Percentiles rank a stretch among this genome's conserved stretches.
These are phyloP conservation scores for Niveomyces coronatus DNA, from an alignment of 2,329 filamentous ascomycete genomes.

Conservation along the genomic window DNA sequence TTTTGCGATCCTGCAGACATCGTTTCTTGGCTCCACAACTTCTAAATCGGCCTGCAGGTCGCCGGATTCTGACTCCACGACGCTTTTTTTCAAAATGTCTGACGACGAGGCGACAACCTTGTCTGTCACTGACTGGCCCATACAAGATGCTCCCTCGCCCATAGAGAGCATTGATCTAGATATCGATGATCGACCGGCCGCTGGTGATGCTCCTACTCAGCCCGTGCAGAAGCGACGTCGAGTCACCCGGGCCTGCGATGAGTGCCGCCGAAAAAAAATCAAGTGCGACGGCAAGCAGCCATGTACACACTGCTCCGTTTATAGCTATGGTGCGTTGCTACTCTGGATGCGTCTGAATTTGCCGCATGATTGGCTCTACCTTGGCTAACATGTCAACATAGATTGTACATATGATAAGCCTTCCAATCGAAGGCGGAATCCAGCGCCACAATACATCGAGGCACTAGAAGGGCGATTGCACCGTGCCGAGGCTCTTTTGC, in stretches of 20 bases:
- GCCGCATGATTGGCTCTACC: not conserved
- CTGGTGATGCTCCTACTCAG: constrained; percentile 25
- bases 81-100: constrained; percentile 26
- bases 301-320: constrained; percentile 93
- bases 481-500: constrained; percentile 70
- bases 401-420: constrained; percentile 95
- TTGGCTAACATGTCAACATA: constrained; percentile 23
- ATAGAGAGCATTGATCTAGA: constrained; percentile 32
- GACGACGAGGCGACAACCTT: constrained; percentile 32
- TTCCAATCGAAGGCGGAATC: constrained; percentile 82
- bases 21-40: not conserved
- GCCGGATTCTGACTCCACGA: constrained; percentile 10
- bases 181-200: constrained; percentile 24
- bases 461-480: constrained; percentile 74
- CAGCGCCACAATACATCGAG: constrained; percentile 86
- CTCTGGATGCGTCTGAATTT: not conserved
- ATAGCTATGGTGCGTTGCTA: constrained; percentile 77
- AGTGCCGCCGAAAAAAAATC: constrained; percentile 78
- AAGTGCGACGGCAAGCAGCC: constrained; percentile 82
- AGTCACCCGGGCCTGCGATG: constrained; percentile 72
- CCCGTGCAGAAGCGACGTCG: constrained; percentile 67
- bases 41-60: not conserved
- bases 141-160: constrained; percentile 27
- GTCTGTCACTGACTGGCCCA: constrained; percentile 25
- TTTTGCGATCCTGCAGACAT: not conserved